Evolutionary conservation across 257 asterid genomes (phyloP), one percentile per base, ranked within the genome.

Genomic region (Striga asiatica): DNA sequence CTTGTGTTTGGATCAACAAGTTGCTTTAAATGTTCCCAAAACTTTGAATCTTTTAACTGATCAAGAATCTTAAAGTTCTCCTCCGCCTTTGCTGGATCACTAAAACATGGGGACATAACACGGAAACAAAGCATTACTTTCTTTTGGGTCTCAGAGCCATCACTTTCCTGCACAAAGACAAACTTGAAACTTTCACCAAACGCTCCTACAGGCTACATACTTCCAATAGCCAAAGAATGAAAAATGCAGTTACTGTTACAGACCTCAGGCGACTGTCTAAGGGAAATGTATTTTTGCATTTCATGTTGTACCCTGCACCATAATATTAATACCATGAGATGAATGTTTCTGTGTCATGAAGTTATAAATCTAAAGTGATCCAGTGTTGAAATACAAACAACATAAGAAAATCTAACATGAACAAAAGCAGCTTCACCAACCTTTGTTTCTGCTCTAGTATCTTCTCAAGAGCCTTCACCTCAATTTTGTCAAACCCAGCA

Each of bases 401-500:
- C 38, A 25, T 1, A n/a, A 37, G 43, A 24, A 61, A 32, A 2
- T 16, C 34, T 38, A 60, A 10, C 42, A 56, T 39, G n/a, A 64
- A 71, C 35, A 17, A 27, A 58, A 62, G 43, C 61, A 67, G 38
- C 45, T 47, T n/a, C 64, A 65, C 72, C 52, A 63, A 92, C 99
- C 99, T 88, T 71, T 84, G 93, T 68, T 92, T 88, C 79, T 84
- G 99, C 78, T 88, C 97, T 50, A 92, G 64, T 64, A 92, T 85
- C 82, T 88, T 92, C 77, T 92, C 99, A 51, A 92, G 85, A 57
- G 96, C 97, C 82, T 86, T 85, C 52, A 81, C 79, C 76, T 92
- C 99, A 31, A 88, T 75, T 70, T 92, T 92, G 79, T 84, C 99
- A 61, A 85, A 83, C 64, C 84, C 85, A 19, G 92, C 64, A 77